Percentiles rank a stretch among this genome's conserved stretches.
These are phyloP conservation scores for Durusdinium trenchii DNA, from an alignment of 73 alveolate genomes.

Conservation along the genomic window DNA sequence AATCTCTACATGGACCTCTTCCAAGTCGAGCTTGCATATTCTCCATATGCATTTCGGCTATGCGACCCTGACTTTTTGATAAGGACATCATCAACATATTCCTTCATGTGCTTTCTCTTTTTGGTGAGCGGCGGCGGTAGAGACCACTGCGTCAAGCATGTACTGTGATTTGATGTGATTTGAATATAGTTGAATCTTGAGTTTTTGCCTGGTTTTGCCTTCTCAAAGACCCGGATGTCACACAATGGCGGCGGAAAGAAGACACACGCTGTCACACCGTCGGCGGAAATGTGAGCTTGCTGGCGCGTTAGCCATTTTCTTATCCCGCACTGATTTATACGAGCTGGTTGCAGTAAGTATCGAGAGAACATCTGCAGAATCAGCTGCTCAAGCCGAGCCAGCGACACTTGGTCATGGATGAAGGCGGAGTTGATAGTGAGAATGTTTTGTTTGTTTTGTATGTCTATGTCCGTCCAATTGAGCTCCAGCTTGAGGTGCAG, in stretches of 20 bases:
- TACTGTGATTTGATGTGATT: background rate
- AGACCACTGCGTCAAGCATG: too few relatives aligned
- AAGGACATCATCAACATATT: conserved; percentile 78
- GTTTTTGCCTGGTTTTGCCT: too few relatives aligned
- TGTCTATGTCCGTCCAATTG: background rate
- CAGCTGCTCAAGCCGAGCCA: conserved; percentile 54
- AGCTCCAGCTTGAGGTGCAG: conserved; percentile 54
- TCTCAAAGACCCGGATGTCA: too few relatives aligned
- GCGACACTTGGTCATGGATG: conserved; percentile 56
- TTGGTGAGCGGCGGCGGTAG: conserved; percentile 83
- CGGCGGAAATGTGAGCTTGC: too few relatives aligned
- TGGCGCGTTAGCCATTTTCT: too few relatives aligned
- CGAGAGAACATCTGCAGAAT: background rate
- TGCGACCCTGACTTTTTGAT: too few relatives aligned
- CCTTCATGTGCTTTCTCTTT: conserved; percentile 64
- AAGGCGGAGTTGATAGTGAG: conserved; percentile 10
- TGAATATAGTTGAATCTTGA: too few relatives aligned
- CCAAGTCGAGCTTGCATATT: background rate
- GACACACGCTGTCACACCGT: too few relatives aligned
- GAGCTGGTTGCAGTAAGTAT: too few relatives aligned
- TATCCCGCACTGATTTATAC: too few relatives aligned
- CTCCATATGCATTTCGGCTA: background rate
- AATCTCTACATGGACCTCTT: conserved; percentile 24
- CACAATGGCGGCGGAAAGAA: too few relatives aligned
- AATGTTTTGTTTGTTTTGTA: background rate